Base-by-base conservation (phyloP, 2,329 filamentous ascomycete genomes). In the Dryadomyces quercivorus region DNA sequence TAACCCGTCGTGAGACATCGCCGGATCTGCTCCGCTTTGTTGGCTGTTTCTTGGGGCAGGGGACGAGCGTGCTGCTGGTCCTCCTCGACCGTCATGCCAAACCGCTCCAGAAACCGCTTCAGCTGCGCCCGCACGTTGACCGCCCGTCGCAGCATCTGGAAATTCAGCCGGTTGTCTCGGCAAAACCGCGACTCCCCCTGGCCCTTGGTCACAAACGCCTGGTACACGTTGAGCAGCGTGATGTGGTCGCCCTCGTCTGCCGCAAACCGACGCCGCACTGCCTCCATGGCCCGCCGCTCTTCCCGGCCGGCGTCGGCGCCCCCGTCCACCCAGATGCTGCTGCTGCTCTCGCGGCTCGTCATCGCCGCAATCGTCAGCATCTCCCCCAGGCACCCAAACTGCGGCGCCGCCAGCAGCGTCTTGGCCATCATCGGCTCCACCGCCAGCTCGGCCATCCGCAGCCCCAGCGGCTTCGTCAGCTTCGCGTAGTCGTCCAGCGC, bases 361-460 rank as follows among this genome's bases (percentile, higher is more conserved):
- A 98, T 97, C 16, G 93, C 91, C 6, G 92, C 89, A 59, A 97
- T 95, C 2, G 85, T 89, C 26, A 97, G 76, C 52, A 97, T 86
- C 67, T 96, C 92, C 64, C 81, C 85, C 13, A 95, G 71, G 61
- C 91, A 96, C 42, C 76, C 77, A 68, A 95, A 94, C 0, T 77
- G 75, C 5, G 81, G 72, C 0, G 91, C 86, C 18, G 84, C 81
- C 9, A 97, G 80, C 5, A 96, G 75, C 0, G 86, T 88, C 69
- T 92, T 94, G 7, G 86, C 88, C 79, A 96, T 93, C 89, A 96
- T 96, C 0, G 93, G 93, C 61, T 95, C 89, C 8, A 97, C 81
- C 0, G 91, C 86, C 46, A 98, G 74, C 66, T 97, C 92, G 0
- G 93, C 92, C 90, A 97, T 96, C 46, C 88, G 80, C 57, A 81